A percentile compares a stretch with the other conserved stretches of the same genome.
phyloP scores from a whole-genome alignment of 2,329 filamentous ascomycete genomes.

The Arthroderma sp. region DNA sequence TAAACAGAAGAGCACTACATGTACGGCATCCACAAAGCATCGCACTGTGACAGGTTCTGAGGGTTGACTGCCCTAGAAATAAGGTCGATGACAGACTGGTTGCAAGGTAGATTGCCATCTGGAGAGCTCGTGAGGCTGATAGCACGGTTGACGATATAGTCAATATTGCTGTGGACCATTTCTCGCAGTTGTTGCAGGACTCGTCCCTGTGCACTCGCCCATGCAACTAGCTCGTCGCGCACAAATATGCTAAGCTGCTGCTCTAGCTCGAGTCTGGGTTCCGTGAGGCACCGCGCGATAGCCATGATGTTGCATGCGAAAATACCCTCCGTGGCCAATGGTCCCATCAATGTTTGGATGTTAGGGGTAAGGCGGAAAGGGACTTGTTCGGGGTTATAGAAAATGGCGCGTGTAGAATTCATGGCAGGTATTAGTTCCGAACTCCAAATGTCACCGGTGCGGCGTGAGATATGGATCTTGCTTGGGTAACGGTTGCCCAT shows the following conservation, averaged over 20 bases:
- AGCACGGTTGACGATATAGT: slow-evolving; percentile 83
- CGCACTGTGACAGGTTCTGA: slow-evolving; percentile 71
- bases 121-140: slow-evolving; percentile 68
- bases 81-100: slow-evolving; percentile 92
- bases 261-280: slow-evolving; percentile 71
- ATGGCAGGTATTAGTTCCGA: slow-evolving; percentile 87
- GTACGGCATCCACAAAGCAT: slow-evolving; percentile 96
- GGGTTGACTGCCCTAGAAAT: slow-evolving; percentile 90
- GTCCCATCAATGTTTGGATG: slow-evolving; percentile 89
- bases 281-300: slow-evolving; percentile 83
- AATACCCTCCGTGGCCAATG: slow-evolving; percentile 88
- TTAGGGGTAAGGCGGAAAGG: slow-evolving; percentile 97
- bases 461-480: slow-evolving; percentile 82
- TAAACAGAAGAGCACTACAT: slow-evolving; percentile 27
- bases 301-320: slow-evolving; percentile 94
- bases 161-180: slow-evolving; percentile 71
- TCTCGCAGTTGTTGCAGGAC: slow-evolving; percentile 54
- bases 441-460: slow-evolving; percentile 88
- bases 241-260: slow-evolving; percentile 91
- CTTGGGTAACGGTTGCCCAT: slow-evolving; percentile 93
- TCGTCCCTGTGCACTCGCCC: slow-evolving; percentile 74
- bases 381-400: slow-evolving; percentile 89
- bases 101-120: slow-evolving; percentile 69
- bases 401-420: slow-evolving; percentile 69
- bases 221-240: slow-evolving; percentile 94